phyloP scores from a whole-genome alignment of 1,139 yeast genomes.

The Hansenula anomala region DNA sequence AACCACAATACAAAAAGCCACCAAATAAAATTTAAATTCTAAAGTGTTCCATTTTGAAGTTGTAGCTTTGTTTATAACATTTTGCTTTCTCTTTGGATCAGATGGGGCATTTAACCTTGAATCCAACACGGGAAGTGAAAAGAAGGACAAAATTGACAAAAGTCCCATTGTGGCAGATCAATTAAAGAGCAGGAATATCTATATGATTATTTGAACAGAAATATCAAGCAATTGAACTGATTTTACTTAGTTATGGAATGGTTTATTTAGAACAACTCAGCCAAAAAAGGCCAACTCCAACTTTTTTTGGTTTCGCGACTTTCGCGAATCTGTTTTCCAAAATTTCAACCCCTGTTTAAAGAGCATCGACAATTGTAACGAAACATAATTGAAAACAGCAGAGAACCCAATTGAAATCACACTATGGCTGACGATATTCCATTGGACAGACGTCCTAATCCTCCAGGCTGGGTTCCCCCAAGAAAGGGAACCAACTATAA shows the following conservation, averaged over 20 bases:
- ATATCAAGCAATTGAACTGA: too few relatives aligned
- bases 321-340: background rate
- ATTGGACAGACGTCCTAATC: conserved; percentile 62
- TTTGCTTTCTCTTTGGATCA: conserved; percentile 38
- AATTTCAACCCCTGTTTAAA: too few relatives aligned
- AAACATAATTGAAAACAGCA: too few relatives aligned
- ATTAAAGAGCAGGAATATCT: too few relatives aligned
- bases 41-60: conserved; percentile 66
- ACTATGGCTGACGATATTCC: conserved; percentile 7
- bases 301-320: background rate
- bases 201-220: too few relatives aligned
- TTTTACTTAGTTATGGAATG: too few relatives aligned
- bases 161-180: background rate
- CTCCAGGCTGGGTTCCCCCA: conserved; percentile 80
- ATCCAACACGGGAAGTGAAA: conserved; percentile 76
- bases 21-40: conserved; percentile 67
- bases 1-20: conserved; percentile 60
- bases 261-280: too few relatives aligned
- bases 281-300: background rate
- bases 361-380: too few relatives aligned
- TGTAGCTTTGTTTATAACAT: conserved; percentile 39
- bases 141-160: conserved; percentile 30
- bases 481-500: conserved; percentile 49
- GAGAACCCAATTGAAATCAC: background rate
- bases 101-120: conserved; percentile 58